phyloP scores from a whole-genome alignment of 2,329 filamentous ascomycete species.

The Ceratocystis papillata region DNA sequence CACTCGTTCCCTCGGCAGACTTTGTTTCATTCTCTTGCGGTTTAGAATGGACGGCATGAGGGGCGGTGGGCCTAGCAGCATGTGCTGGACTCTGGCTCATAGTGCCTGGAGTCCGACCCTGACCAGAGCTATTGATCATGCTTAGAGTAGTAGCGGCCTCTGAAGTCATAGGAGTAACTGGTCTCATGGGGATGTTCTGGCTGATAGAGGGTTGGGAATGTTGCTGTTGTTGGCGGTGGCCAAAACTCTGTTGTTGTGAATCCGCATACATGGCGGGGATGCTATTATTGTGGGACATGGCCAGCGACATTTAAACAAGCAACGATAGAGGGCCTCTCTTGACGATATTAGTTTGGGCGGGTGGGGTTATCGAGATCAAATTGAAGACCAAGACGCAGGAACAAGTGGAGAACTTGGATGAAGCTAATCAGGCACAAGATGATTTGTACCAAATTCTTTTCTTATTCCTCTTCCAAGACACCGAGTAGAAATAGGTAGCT shows the following conservation, averaged over 20 bases:
- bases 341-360: conserved; percentile 3
- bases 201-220: conserved; percentile 9
- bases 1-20: conserved; percentile 15
- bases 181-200: conserved; percentile 13
- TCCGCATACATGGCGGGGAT: conserved; percentile 15
- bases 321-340: conserved; percentile 23
- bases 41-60: neutral
- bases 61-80: neutral
- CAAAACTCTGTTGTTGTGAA: conserved; percentile 7
- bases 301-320: conserved; percentile 28
- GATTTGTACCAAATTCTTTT: conserved; percentile 6
- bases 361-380: conserved; percentile 15
- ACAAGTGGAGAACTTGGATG: conserved; percentile 9
- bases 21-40: conserved; percentile 9
- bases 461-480: conserved; percentile 28
- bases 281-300: conserved; percentile 21
- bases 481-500: conserved; percentile 22
- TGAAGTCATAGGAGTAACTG: conserved; percentile 21
- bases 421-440: conserved; percentile 10
- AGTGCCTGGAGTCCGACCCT: neutral
- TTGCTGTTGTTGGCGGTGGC: conserved; percentile 26
- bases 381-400: conserved; percentile 12
- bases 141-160: conserved; percentile 16
- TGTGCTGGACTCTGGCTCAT: neutral
- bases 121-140: conserved; percentile 7